These are phyloP conservation scores for Phialemonium atrogriseum DNA, from an alignment of 2,329 filamentous ascomycete genomes.

Conservation along the genomic window DNA sequence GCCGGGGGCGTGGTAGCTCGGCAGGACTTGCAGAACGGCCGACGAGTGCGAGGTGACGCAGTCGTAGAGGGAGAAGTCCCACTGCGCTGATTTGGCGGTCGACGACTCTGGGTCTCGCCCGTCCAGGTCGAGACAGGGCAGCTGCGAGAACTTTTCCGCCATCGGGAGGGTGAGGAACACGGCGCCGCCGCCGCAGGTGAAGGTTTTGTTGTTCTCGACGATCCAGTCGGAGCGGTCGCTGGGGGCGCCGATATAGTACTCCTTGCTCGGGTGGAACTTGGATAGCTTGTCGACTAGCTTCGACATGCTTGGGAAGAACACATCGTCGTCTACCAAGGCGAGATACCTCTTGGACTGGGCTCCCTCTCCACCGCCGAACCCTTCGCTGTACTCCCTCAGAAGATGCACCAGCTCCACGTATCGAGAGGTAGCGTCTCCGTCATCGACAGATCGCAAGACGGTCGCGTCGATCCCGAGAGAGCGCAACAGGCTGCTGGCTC, in stretches of 20 bases:
- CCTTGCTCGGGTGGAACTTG: slow-evolving; percentile 21
- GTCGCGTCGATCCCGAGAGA: slow-evolving; percentile 30
- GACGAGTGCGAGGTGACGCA: slow-evolving; percentile 27
- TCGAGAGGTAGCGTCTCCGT: slow-evolving; percentile 13
- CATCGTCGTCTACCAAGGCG: slow-evolving; percentile 35
- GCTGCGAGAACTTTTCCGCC: slow-evolving; percentile 21
- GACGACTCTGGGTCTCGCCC: slow-evolving; percentile 2
- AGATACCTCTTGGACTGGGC: slow-evolving; percentile 32
- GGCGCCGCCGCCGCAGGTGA: slow-evolving; percentile 36
- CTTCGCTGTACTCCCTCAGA: slow-evolving; percentile 2
- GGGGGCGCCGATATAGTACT: slow-evolving; percentile 33
- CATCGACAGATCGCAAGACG: slow-evolving; percentile 19
- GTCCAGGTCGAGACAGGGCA: slow-evolving; percentile 26
- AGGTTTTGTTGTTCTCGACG: slow-evolving; percentile 23
- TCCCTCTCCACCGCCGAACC: neutral
- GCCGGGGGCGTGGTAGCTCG: slow-evolving; percentile 32
- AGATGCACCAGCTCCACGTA: slow-evolving; percentile 7
- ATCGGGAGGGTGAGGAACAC: slow-evolving; percentile 31
- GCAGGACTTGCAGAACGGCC: slow-evolving; percentile 30
- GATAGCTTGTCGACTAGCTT: slow-evolving; percentile 28
- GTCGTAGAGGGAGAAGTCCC: slow-evolving; percentile 32
- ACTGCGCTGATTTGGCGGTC: slow-evolving; percentile 15
- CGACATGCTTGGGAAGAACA: slow-evolving; percentile 35
- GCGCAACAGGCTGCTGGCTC: slow-evolving; percentile 21
- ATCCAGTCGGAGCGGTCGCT: slow-evolving; percentile 35